Percentiles rank a stretch among this genome's conserved stretches.
These are phyloP conservation scores for Acrodontium crateriforme DNA, from an alignment of 2,329 filamentous ascomycete genomes.

Conservation along the genomic window DNA sequence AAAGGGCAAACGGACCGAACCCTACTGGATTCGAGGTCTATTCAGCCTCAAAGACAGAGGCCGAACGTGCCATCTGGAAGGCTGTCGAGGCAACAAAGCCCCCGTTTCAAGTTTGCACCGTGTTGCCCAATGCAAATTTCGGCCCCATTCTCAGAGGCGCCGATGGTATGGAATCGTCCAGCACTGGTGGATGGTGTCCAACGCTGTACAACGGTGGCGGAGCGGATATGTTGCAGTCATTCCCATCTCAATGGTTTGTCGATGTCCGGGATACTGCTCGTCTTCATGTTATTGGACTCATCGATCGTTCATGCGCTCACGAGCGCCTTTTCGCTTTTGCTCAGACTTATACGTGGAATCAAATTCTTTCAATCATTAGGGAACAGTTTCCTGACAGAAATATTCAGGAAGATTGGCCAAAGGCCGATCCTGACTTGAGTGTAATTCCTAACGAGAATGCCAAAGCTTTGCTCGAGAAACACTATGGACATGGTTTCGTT, in stretches of 20 bases:
- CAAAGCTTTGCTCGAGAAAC: constrained; percentile 17
- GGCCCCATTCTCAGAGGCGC: constrained; percentile 9
- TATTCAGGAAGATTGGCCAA: constrained; percentile 8
- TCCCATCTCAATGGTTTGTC: constrained; percentile 19
- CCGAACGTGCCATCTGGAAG: constrained; percentile 34
- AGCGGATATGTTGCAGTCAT: neutral
- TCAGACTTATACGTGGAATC: constrained; percentile 33
- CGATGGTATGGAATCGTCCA: constrained; percentile 3
- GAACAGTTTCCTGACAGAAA: constrained; percentile 24
- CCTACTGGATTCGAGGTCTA: constrained; percentile 26
- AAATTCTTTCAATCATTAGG: constrained; percentile 26
- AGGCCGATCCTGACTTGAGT: constrained; percentile 12
- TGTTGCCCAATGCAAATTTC: constrained; percentile 14
- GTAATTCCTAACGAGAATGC: constrained; percentile 15
- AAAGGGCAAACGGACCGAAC: constrained; percentile 17
- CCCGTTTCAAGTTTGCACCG: constrained; percentile 30
- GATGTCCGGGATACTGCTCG: constrained; percentile 37
- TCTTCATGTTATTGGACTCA: constrained; percentile 39
- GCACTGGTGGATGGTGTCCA: constrained; percentile 1
- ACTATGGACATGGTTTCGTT: constrained; percentile 15
- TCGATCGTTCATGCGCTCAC: constrained; percentile 30
- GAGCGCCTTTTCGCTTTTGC: constrained; percentile 44
- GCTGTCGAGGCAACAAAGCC: constrained; percentile 32
- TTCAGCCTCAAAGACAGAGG: constrained; percentile 33
- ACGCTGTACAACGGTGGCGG: constrained; percentile 10